Evolutionary conservation across 345 rosid genomes (phyloP), one percentile per base, ranked within the genome.

Genomic region (Sonneratia caseolaris): DNA sequence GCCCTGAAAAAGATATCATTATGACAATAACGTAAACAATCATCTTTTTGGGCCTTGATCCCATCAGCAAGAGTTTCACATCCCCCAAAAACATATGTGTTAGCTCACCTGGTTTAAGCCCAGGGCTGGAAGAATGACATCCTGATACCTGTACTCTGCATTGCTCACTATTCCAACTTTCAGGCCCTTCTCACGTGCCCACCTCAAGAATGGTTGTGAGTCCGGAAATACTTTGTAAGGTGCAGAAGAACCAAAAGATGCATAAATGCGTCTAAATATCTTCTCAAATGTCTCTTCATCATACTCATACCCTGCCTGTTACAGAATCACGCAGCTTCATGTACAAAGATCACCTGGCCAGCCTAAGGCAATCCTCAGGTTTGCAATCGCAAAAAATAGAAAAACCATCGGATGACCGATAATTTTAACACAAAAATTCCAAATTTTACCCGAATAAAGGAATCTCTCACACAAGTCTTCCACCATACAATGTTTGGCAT

Each of bases 401-500:
- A 32, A n/a, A 18, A 73, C 37, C 68, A 65, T 43, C 19, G 37
- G 42, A 65, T 65, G 68, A 37, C 18, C 42, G 7, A 32, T 27
- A 9, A 8, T 32, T 16, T 65, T 5, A 35, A 16, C 49, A 67
- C 9, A 40, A n/a, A 38, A 36, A 16, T n/a, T 22, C 35, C 32
- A 21, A 68, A 48, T n/a, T 51, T 75, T 82, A 93, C 97, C 96
- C 82, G 77, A 61, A 83, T 74, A 78, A 95, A 95, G 18, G 97
- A 95, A 78, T 95, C 84, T 82, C 87, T 81, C 21, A 95, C 99
- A 21, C 95, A 90, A 1, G 85, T 82, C 79, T 90, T 95, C 97
- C 99, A 95, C 99, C 99, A 95, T 32, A 86, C 81, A 69, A 88
- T 82, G 72, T 90, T 95, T 4, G 99, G 97, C 87, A 95, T 86